A percentile compares a stretch with the other conserved stretches of the same genome.
Evolutionary conservation across 2,329 filamentous ascomycete genomes (phyloP).

Genomic region (Lojkania enalia): DNA sequence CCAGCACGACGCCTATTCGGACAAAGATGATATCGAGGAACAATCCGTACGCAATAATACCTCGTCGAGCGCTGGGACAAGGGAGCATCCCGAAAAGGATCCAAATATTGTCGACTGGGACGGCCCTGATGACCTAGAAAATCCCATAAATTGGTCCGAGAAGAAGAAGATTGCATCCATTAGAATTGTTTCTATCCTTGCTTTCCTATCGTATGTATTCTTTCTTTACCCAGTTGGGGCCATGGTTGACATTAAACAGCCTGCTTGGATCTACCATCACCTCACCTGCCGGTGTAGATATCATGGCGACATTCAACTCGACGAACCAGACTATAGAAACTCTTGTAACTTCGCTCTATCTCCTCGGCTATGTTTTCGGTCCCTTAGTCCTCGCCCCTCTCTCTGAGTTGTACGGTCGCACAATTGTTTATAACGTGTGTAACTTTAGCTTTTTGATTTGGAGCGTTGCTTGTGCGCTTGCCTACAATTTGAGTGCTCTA

Average conservation of each 20-base stretch:
- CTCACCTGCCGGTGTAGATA: conserved; percentile 20
- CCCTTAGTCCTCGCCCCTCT: conserved; percentile 34
- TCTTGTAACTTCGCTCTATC: conserved; percentile 35
- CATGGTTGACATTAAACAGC: too few species aligned
- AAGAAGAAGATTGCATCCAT: background rate
- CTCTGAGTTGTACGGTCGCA: conserved; percentile 31
- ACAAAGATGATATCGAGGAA: conserved; percentile 34
- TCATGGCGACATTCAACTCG: conserved; percentile 22
- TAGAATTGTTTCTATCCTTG: background rate
- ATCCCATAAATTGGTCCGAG: conserved; percentile 26
- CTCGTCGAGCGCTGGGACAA: conserved; percentile 22
- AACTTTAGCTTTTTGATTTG: conserved; percentile 26
- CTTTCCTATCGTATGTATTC: background rate
- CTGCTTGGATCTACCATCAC: conserved; percentile 23
- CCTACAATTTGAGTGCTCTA: conserved; percentile 17
- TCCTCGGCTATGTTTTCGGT: conserved; percentile 37
- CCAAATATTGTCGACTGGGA: conserved; percentile 42
- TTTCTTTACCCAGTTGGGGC: too few species aligned
- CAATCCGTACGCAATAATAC: conserved; percentile 22
- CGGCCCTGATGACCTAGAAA: conserved; percentile 41
- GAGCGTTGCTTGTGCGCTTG: conserved; percentile 15
- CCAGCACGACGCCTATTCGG: too few species aligned
- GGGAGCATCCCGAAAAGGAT: conserved; percentile 1
- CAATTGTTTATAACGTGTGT: conserved; percentile 23
- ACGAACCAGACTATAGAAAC: conserved; percentile 18